Evolutionary conservation across 1,139 yeast species (phyloP).

Genomic region (Fermentozyma sake): DNA sequence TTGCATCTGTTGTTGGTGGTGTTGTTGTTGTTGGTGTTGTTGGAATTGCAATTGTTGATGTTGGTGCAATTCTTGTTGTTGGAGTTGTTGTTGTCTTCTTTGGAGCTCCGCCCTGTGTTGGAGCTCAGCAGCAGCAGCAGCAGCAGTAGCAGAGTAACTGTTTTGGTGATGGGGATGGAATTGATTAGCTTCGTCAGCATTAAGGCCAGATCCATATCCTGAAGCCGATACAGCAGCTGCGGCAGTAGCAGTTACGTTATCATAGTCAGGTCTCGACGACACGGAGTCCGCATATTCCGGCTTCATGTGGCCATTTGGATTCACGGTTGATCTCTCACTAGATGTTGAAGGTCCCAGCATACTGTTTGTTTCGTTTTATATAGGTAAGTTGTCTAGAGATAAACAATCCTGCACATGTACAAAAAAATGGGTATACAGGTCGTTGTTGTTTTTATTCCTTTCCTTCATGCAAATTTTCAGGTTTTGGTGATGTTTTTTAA

Average conservation of each 20-base stretch:
- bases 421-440: slow-evolving; percentile 1
- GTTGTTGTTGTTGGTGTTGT: slow-evolving; percentile 5
- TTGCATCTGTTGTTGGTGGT: slow-evolving; percentile 9
- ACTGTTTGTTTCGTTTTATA: slow-evolving; percentile 7
- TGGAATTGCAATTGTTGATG: slow-evolving; percentile 17
- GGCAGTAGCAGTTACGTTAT: slow-evolving; percentile 14
- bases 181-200: slow-evolving; percentile 19
- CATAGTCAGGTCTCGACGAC: slow-evolving; percentile 9
- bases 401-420: slow-evolving; percentile 13
- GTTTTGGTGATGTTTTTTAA: too few species aligned
- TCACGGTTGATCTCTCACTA: slow-evolving; percentile 27
- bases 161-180: slow-evolving; percentile 23
- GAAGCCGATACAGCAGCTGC: slow-evolving; percentile 20
- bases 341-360: slow-evolving; percentile 34
- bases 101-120: slow-evolving; percentile 24
- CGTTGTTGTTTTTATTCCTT: too few species aligned
- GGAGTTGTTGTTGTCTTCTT: slow-evolving; percentile 19
- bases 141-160: slow-evolving; percentile 19
- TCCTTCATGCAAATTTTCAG: too few species aligned
- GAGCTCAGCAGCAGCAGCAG: slow-evolving; percentile 23
- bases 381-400: slow-evolving; percentile 7
- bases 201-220: slow-evolving; percentile 10
- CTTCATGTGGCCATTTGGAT: slow-evolving; percentile 6
- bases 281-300: slow-evolving; percentile 4
- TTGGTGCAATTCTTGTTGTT: slow-evolving; percentile 22